Evolutionary conservation across 2,329 filamentous ascomycete genomes (phyloP), one percentile per base, ranked within the genome.

Genomic region (Colletotrichum magnum): DNA sequence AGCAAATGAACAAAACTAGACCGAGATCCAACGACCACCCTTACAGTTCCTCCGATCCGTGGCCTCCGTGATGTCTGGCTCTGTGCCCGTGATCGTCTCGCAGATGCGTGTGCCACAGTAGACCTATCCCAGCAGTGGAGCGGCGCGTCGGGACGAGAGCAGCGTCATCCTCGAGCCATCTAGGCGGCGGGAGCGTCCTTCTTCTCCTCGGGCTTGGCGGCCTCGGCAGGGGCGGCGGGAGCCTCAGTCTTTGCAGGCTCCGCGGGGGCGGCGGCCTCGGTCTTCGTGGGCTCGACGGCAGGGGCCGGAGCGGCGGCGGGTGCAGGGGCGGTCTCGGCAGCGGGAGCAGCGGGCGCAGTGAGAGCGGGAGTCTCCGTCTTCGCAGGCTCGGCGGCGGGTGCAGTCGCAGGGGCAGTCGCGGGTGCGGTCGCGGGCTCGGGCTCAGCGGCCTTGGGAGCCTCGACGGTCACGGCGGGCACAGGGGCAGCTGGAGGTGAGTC

Each of bases 181-280:
- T 71, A 71, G 21, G 68, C 63, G 18, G 60, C 64, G 28, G 75
- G 60, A 15, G 74, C 57, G 16, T 72, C 75, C 70, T 75, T 74
- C 71, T 74, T 74, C 68, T 74, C 62, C 52, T 70, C 65, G 59
- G 74, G 72, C 64, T 74, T 73, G 53, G 71, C 60, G 36, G 74
- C 73, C 47, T 74, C 72, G 51, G 71, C 72, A 59, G 74, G 71
- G 69, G 75, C 74, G 51, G 77, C 71, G 28, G 57, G 32, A 1
- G 58, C 32, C 58, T 52, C 58, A 26, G 54, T 36, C 52, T 75
- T 72, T 50, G 77, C 73, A 41, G 76, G 66, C 28, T 32, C 28
- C 54, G 75, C 70, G 7, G 77, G 66, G 41, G 72, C 70, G 9
- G 78, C 53, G 48, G 75, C 65, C 57, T 76, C 77, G 48, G 72